phyloP scores from a whole-genome alignment of 805 yeast species.

The Kodamaea neixiangensis region DNA sequence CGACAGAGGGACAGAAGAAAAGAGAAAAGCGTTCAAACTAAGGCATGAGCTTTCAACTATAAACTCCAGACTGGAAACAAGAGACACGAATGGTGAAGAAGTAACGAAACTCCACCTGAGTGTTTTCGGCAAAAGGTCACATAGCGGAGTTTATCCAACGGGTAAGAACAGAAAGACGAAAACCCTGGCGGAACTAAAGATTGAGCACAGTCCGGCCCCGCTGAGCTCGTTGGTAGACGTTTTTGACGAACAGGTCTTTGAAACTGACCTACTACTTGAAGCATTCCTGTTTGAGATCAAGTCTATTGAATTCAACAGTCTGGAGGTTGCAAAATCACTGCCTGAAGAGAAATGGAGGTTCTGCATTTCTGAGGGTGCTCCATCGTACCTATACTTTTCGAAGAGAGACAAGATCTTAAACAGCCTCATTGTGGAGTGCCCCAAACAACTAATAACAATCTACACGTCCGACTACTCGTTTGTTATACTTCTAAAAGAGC shows the following conservation, averaged over 20 bases:
- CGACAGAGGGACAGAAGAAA: not conserved
- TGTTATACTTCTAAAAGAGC: conserved; percentile 8
- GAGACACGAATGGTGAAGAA: not conserved
- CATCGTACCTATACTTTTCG: conserved; percentile 9
- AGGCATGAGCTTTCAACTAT: not conserved
- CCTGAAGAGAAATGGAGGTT: not conserved
- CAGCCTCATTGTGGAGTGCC: conserved; percentile 3
- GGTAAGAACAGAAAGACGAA: not conserved
- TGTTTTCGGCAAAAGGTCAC: not conserved
- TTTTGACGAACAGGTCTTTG: not conserved
- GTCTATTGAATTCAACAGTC: conserved; percentile 5
- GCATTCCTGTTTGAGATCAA: conserved; percentile 1
- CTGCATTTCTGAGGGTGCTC: conserved; percentile 3
- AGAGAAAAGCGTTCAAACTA: not conserved
- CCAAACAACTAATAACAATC: conserved; percentile 6
- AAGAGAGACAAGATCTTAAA: conserved; percentile 7
- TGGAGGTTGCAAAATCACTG: not conserved
- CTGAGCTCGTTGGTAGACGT: not conserved
- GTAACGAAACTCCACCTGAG: not conserved
- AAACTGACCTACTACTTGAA: not conserved
- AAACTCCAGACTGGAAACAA: not conserved
- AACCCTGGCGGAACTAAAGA: not conserved
- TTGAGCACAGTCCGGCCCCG: not conserved
- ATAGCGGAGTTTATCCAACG: not conserved
- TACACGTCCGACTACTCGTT: conserved; percentile 11